Evolutionary conservation across 345 rosid species (phyloP).

Genomic region (Salix suchowensis): DNA sequence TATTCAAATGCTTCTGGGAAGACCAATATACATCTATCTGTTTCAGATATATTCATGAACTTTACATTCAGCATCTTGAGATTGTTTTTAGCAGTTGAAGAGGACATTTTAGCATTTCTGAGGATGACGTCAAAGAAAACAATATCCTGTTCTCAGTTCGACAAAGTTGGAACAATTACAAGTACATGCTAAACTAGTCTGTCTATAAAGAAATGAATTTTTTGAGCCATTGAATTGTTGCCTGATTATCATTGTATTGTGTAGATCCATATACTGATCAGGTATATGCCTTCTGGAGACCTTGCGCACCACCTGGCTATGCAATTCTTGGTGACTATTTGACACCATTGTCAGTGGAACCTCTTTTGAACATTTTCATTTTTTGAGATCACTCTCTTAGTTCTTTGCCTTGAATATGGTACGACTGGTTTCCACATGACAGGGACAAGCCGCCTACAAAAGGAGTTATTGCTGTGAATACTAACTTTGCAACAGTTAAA

Average conservation of each 20-base stretch:
- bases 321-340: constrained; percentile 92
- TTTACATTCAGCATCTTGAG: constrained; percentile 91
- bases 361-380: neutral
- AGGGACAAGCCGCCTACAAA: constrained; percentile 97
- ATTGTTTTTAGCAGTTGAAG: constrained; percentile 88
- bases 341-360: constrained; percentile 72
- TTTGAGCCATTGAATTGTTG: constrained; percentile 23
- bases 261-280: constrained; percentile 65
- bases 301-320: constrained; percentile 93
- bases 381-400: constrained; percentile 10
- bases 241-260: constrained; percentile 16
- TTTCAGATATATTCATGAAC: constrained; percentile 89
- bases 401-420: constrained; percentile 1
- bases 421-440: constrained; percentile 30
- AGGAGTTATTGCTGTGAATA: constrained; percentile 85
- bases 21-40: constrained; percentile 65
- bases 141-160: constrained; percentile 76
- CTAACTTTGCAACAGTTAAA: constrained; percentile 71
- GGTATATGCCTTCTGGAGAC: constrained; percentile 81
- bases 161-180: constrained; percentile 77
- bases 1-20: constrained; percentile 90
- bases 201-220: neutral
- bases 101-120: constrained; percentile 78
- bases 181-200: constrained; percentile 40
- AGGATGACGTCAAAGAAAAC: constrained; percentile 90